These are phyloP conservation scores for barrel medic (Medicago truncatula) DNA, from an alignment of 306 rosid genomes.

Conservation along the genomic window DNA sequence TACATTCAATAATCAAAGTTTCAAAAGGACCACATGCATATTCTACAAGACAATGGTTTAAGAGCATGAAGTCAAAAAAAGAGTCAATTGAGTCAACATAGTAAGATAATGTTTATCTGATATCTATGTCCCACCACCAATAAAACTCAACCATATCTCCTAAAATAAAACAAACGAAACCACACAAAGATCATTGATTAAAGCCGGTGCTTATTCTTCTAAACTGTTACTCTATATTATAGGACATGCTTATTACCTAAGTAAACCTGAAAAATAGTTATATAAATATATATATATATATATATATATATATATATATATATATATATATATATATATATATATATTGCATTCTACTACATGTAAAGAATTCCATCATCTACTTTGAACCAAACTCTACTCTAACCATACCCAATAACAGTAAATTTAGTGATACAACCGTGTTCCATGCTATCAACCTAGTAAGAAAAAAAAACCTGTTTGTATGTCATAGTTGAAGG, in stretches of 20 bases:
- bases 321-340: background rate
- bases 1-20: constrained; percentile 11
- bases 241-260: constrained; percentile 20
- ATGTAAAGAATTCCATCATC: constrained; percentile 1
- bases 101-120: background rate
- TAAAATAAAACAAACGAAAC: constrained; percentile 9
- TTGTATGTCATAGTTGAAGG: constrained; percentile 84
- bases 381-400: constrained; percentile 25
- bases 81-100: background rate
- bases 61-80: background rate
- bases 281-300: background rate
- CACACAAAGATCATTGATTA: constrained; percentile 25
- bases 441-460: constrained; percentile 19
- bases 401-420: constrained; percentile 30
- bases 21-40: constrained; percentile 24
- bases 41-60: constrained; percentile 15
- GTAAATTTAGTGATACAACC: background rate
- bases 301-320: too few species aligned
- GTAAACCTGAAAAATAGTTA: constrained; percentile 15
- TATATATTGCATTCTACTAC: background rate
- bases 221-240: background rate
- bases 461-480: constrained; percentile 30
- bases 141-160: constrained; percentile 22
- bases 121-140: constrained; percentile 27
- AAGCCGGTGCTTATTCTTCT: background rate